Evolutionary conservation across 192 early-diverging fungal species (phyloP).

Genomic region (Rhizoclosmatium globosum): DNA sequence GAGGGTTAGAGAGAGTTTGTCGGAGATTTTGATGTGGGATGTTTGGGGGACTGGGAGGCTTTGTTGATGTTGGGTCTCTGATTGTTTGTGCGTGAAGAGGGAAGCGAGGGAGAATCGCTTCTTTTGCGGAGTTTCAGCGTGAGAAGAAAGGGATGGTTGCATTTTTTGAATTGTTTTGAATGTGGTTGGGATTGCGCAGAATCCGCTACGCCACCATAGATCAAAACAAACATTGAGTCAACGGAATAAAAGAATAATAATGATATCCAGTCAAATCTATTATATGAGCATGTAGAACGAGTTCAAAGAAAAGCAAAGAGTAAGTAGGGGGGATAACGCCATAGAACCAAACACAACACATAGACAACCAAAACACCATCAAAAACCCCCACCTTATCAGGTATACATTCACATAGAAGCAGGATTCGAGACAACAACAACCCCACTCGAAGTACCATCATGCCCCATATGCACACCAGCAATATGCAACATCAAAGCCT

Average conservation of each 20-base stretch:
- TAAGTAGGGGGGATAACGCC: neutral
- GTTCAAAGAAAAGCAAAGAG: neutral
- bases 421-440: constrained; percentile 4
- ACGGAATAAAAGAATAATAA: neutral
- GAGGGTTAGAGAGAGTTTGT: too few species aligned
- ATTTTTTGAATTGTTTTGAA: neutral
- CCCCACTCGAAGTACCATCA: neutral
- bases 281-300: too few species aligned
- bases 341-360: neutral
- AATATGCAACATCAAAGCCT: constrained; percentile 23
- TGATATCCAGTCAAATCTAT: too few species aligned
- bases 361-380: neutral
- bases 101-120: too few species aligned
- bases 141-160: neutral
- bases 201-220: neutral
- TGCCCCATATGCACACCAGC: constrained; percentile 19
- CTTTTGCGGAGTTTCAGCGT: too few species aligned
- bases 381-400: neutral
- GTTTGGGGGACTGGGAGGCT: too few species aligned
- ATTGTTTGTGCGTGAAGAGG: too few species aligned
- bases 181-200: neutral
- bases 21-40: too few species aligned
- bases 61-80: too few species aligned
- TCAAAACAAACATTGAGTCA: too few species aligned
- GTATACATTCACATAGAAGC: neutral